Evolutionary conservation across 495 filamentous ascomycete genomes (phyloP).

Genomic region (Ramalina peruviana): DNA sequence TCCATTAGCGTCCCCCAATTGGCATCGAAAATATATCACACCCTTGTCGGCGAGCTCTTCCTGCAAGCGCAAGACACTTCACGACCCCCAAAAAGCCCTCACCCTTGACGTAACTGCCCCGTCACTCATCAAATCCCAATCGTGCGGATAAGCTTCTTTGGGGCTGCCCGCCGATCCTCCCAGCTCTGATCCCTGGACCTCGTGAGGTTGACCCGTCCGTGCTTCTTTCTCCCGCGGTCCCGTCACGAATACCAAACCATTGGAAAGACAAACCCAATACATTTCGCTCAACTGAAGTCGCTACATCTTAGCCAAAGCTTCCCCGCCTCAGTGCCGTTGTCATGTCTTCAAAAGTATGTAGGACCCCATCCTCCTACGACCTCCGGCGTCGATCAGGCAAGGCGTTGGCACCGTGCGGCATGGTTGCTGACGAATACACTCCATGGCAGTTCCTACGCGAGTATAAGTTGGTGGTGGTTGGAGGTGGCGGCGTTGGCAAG

Average conservation of each 20-base stretch:
- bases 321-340: constrained; percentile 4
- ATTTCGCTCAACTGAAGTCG: neutral
- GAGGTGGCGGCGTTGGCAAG: constrained; percentile 96
- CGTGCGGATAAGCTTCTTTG: constrained; percentile 8
- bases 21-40: too few relatives aligned
- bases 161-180: neutral
- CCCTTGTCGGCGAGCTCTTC: neutral
- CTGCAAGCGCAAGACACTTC: constrained; percentile 7
- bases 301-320: neutral
- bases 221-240: neutral
- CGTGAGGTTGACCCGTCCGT: neutral
- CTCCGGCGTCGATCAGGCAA: too few relatives aligned
- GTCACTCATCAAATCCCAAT: neutral
- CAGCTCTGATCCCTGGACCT: neutral
- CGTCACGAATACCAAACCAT: neutral
- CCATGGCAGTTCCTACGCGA: constrained; percentile 75
- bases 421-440: constrained; percentile 10
- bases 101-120: too few relatives aligned
- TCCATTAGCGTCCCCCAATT: too few relatives aligned
- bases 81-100: neutral
- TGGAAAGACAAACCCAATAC: neutral
- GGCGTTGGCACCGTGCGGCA: neutral
- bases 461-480: constrained; percentile 97
- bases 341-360: constrained; percentile 19
- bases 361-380: neutral